A percentile compares a stretch with the other conserved stretches of the same genome.
Evolutionary conservation across 768 basidiomycete species (phyloP).

Genomic region (Pleurotus cornucopiae): DNA sequence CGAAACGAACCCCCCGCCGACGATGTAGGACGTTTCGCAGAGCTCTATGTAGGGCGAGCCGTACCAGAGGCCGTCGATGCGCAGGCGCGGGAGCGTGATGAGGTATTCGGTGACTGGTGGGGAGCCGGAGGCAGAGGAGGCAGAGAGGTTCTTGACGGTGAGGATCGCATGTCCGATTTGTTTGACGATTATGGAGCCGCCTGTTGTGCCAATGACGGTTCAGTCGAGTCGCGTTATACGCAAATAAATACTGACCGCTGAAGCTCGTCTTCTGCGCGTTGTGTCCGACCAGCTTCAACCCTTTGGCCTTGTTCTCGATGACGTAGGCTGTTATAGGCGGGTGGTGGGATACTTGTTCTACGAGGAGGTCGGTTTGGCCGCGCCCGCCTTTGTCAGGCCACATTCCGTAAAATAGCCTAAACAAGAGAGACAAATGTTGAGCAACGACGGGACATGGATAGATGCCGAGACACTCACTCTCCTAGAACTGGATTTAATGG

Average conservation of each 20-base stretch:
- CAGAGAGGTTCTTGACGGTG: conserved; percentile 56
- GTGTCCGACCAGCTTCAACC: conserved; percentile 77
- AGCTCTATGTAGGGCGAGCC: conserved; percentile 93
- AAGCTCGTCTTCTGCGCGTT: conserved; percentile 96
- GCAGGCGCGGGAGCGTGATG: conserved; percentile 86
- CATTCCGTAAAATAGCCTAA: conserved; percentile 78
- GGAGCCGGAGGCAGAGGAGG: conserved; percentile 13
- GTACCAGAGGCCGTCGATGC: conserved; percentile 92
- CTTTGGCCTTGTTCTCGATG: conserved; percentile 74
- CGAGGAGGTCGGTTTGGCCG: conserved; percentile 79
- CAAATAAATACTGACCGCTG: conserved; percentile 44
- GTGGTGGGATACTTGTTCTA: conserved; percentile 97
- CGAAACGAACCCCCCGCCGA: conserved; percentile 36
- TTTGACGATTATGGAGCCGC: conserved; percentile 78
- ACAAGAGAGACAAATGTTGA: not conserved
- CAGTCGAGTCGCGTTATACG: not conserved
- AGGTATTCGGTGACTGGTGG: conserved; percentile 49
- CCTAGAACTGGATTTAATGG: conserved; percentile 95
- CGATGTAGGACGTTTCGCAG: conserved; percentile 74
- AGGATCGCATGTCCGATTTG: conserved; percentile 93
- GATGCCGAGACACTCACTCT: conserved; percentile 50
- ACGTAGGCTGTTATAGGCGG: conserved; percentile 84
- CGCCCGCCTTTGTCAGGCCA: conserved; percentile 78
- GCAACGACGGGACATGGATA: too few species aligned
- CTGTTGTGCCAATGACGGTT: conserved; percentile 23